Conservation (phyloP, 73 alveolate genomes). For the Paramecium pentaurelia region DNA sequence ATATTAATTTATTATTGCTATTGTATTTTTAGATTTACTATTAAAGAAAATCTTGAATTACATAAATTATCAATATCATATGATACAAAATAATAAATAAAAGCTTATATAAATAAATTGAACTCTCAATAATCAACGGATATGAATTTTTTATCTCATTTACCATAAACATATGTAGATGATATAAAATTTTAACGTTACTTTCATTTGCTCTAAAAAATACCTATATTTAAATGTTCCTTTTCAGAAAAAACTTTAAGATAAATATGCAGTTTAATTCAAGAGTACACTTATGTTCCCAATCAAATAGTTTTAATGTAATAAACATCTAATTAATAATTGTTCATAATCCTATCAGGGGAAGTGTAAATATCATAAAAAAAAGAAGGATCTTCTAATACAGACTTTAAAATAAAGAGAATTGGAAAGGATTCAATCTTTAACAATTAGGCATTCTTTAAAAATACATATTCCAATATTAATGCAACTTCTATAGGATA, state of each 20-base stretch:
- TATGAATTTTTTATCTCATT: background rate
- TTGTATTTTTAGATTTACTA: background rate
- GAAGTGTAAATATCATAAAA: background rate
- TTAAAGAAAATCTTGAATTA: background rate
- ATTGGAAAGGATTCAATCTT: background rate
- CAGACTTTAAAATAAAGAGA: background rate
- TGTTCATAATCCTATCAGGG: background rate
- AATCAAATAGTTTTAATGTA: background rate
- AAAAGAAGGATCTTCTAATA: background rate
- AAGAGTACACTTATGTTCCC: background rate
- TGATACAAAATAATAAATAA: background rate
- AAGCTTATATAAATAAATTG: background rate
- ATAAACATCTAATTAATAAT: background rate
- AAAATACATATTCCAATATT: background rate
- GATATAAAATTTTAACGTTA: background rate
- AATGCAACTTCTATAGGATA: background rate
- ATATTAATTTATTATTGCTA: background rate
- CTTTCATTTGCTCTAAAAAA: background rate
- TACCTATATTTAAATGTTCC: constrained; percentile 8
- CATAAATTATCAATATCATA: background rate
- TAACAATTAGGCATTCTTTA: background rate
- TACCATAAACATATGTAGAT: background rate
- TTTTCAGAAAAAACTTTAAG: background rate
- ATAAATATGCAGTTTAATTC: background rate
- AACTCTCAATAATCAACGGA: background rate